These are phyloP conservation scores for Wickerhamiella lipophila DNA, from an alignment of 805 yeast genomes.

Conservation along the genomic window DNA sequence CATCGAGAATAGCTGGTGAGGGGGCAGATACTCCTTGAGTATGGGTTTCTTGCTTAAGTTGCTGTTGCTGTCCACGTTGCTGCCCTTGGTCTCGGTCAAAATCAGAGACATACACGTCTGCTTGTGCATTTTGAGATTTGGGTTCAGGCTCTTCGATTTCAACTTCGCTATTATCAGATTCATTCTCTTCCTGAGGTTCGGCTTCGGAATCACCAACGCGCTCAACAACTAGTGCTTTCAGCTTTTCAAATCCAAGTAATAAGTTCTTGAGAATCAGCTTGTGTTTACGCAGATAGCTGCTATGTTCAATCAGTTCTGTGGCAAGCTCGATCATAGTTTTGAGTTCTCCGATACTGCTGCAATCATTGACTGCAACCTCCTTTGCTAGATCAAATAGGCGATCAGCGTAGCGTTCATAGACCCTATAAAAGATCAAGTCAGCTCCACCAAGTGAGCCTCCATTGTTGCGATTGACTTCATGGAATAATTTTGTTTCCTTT, in stretches of 20 bases:
- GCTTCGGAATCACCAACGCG: not conserved
- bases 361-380: not conserved
- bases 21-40: no score
- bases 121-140: not conserved
- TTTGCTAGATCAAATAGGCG: not conserved
- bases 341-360: not conserved
- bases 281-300: not conserved
- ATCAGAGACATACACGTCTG: no score
- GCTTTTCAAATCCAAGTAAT: not conserved
- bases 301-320: not conserved
- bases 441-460: not conserved
- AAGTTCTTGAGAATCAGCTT: not conserved
- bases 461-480: not conserved
- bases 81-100: no score
- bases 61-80: no score
- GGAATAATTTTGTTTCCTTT: not conserved
- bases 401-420: not conserved
- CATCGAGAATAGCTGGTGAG: not conserved
- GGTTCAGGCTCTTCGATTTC: not conserved
- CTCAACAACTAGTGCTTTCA: not conserved
- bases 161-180: not conserved
- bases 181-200: not conserved
- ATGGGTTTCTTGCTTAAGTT: no score
- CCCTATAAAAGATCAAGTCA: not conserved
- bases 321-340: not conserved